Evolutionary conservation across 2,329 filamentous ascomycete species (phyloP).

Genomic region (Xylaria hypoxylon): DNA sequence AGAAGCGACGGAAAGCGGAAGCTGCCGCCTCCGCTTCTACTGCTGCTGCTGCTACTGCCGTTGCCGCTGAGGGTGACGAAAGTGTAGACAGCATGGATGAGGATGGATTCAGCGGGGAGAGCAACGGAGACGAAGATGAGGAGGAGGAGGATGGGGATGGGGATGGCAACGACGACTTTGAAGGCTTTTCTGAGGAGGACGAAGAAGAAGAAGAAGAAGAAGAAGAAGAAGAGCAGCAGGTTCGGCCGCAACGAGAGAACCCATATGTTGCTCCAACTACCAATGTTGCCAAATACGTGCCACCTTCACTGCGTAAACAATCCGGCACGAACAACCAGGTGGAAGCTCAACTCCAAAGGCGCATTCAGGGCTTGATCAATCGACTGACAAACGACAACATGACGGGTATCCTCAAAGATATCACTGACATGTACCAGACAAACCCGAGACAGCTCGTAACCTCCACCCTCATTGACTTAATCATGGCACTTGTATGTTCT

Average conservation of each 20-base stretch:
- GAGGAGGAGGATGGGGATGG: conserved; percentile 50
- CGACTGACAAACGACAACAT: conserved; percentile 92
- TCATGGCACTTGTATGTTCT: conserved; percentile 84
- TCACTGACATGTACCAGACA: conserved; percentile 85
- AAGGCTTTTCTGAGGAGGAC: conserved; percentile 54
- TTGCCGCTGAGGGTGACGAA: conserved; percentile 44
- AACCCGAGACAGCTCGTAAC: conserved; percentile 92
- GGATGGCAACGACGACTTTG: conserved; percentile 56
- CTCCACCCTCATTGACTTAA: conserved; percentile 78
- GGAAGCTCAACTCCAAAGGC: conserved; percentile 76
- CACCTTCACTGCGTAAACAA: conserved; percentile 80
- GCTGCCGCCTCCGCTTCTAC: conserved; percentile 32
- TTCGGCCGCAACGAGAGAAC: conserved; percentile 76
- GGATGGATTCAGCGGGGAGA: conserved; percentile 45
- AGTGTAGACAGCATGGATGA: conserved; percentile 41
- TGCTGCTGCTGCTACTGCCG: conserved; percentile 40
- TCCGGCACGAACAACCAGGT: conserved; percentile 73
- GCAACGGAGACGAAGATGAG: conserved; percentile 32
- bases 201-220: too few species aligned
- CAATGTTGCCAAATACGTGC: conserved; percentile 80
- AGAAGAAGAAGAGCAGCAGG: conserved; percentile 44
- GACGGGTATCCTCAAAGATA: conserved; percentile 81
- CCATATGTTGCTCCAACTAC: conserved; percentile 82
- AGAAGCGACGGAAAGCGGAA: conserved; percentile 65
- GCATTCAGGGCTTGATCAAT: conserved; percentile 90